Base-by-base conservation (phyloP, 352 stramenopile species). In the Salisapilia sapeloensis region DNA sequence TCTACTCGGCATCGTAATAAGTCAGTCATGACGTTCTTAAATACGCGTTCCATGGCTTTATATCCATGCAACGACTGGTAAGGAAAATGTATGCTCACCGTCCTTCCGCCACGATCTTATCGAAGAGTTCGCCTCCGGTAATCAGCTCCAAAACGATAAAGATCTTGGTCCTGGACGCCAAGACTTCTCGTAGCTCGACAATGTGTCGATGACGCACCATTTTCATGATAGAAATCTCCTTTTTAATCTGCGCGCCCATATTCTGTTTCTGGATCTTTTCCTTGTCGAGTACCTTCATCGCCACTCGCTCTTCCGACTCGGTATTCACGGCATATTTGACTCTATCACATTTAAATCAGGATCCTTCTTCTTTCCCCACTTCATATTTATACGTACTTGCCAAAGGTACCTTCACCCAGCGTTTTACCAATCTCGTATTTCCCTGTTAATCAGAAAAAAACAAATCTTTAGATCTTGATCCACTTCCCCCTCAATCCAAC, bases 141-240 rank as follows among this genome's bases (percentile, higher is more conserved):
- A 90, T 90, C 11, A 95, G 65, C 51, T 95, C 82, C 16, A 95
- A 55, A 38, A 94, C 83, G 22, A 95, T 92, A 50, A 99, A 99
- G 35, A 98, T 82, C 69, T 97, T 97, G n/a, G 83, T 96, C 44
- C 84, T 79, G 53, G 66, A 92, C 24, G 89, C 87, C 12, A 97
- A 62, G 44, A 93, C 79, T 40, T 93, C 74, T 22, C 60, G 76
- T 24, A 90, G 65, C 50, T 87, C 75, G 29, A 90, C 75, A n/a
- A 90, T 69, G 51, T 90, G 71, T 44, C 67, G 71, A 55, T 90
- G 71, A 54, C 75, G 71, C 55, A 90, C 83, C 57, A 97, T 95
- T 63, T 97, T 98, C 90, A 98, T 97, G 43, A 98, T 97, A 8
- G 82, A 95, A 45, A 98, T 98, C 67, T 98, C 93, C 54, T 96